Base-by-base conservation (phyloP, 805 yeast genomes). In the Candida anglica region DNA sequence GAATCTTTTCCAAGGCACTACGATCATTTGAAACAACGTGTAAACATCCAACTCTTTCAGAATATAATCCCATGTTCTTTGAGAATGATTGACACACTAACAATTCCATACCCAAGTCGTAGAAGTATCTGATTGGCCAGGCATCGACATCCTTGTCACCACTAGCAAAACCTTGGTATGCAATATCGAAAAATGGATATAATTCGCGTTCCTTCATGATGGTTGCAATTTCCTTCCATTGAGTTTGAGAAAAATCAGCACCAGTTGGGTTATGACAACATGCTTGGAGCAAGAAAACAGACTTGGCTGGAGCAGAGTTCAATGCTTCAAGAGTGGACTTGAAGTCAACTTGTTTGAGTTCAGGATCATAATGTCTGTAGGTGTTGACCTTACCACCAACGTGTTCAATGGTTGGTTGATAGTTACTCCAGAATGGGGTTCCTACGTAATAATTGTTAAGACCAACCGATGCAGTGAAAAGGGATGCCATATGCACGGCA, bases 131-230 rank as follows among this genome's bases (percentile, higher is more conserved):
- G n/a, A 65, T 44, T 10, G 63, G 55, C 60, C 62, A 64, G 1
- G 69, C 67, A 42, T 66, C 72, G 41, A 73, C 70, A 41, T 75
- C 81, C 45, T 84, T 71, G 47, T 82, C 77, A 33, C 98, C 72
- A 20, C 57, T 46, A 19, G 66, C 52, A 40, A 64, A 63, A 1
- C 72, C 72, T 43, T 61, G 69, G 52, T 66, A 66, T 2, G 72
- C 71, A 29, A 53, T 58, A 49, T 66, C 72, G 32, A 66, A 56
- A 22, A 65, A 36, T 3, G 60, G 54, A 31, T 58, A 50, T 32
- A 62, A 40, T 15, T 52, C 40, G 19, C 49, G 49, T 19, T 36
- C 28, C 36, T 57, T 50, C 22, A 61, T 29, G 24, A 59, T 35
- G 17, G 40, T 45, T 14, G 52, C 49, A 19, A 66, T 55, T 34